Percentiles rank a stretch among this genome's conserved stretches.
phyloP scores from a whole-genome alignment of 2,329 filamentous ascomycete genomes.

The Spiromastix sp. region DNA sequence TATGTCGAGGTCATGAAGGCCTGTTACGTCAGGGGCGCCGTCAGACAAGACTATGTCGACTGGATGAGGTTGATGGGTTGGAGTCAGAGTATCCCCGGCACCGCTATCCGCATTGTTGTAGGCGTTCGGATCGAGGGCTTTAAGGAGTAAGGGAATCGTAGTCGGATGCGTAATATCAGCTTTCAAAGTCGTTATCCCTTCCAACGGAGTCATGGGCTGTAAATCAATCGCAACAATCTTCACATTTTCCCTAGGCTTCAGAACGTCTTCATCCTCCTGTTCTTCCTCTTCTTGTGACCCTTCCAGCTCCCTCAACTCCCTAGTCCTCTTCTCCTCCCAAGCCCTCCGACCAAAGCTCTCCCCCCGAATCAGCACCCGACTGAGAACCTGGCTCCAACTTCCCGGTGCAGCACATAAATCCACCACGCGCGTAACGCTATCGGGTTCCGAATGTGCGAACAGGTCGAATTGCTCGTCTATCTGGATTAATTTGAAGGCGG shows the following conservation, averaged over 20 bases:
- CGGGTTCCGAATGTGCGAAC: conserved; percentile 50
- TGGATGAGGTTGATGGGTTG: conserved; percentile 54
- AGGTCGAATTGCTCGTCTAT: conserved; percentile 94
- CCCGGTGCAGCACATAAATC: conserved; percentile 93
- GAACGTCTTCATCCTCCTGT: conserved; percentile 17
- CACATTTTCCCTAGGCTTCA: conserved; percentile 56
- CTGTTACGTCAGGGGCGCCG: conserved; percentile 91
- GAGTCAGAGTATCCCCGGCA: conserved; percentile 23
- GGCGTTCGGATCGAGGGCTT: conserved; percentile 67
- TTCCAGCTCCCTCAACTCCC: conserved; percentile 31
- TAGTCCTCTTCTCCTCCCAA: conserved; percentile 75
- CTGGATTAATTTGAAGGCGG: conserved; percentile 93
- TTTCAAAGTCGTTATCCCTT: conserved; percentile 82
- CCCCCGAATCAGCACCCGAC: conserved; percentile 82
- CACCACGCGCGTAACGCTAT: conserved; percentile 81
- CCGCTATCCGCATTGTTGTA: conserved; percentile 35
- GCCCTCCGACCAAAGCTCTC: conserved; percentile 78
- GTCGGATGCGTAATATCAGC: conserved; percentile 97
- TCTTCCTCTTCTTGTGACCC: conserved; percentile 20
- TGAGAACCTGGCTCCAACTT: conserved; percentile 95
- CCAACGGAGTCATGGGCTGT: conserved; percentile 87
- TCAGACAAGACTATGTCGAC: conserved; percentile 94
- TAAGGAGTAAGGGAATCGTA: conserved; percentile 79
- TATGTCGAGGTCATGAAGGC: conserved; percentile 92
- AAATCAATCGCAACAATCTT: conserved; percentile 94